Evolutionary conservation across 306 rosid species (phyloP), one percentile per base, ranked within the genome.

Genomic region (Cotoneaster glaucophyllus): DNA sequence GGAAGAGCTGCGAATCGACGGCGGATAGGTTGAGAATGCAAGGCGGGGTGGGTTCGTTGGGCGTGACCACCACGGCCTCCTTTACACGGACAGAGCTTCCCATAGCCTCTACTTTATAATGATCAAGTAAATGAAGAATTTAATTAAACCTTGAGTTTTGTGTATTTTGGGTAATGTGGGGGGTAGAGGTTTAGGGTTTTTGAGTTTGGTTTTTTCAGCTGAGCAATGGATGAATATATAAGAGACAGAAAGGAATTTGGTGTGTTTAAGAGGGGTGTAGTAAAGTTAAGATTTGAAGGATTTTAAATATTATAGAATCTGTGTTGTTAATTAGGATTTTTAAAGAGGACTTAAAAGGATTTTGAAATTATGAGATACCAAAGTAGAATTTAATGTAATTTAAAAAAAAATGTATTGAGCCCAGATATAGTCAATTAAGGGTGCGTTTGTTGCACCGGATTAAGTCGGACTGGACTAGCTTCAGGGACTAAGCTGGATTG

Each of bases 1-100:
- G 91, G 78, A 94, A 94, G 81, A 86, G 96, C 59, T 94, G 98
- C 2, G 97, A 94, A 57, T 94, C 98, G 5, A 94, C 31, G 26
- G 97, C 75, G 0, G 98, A 94, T 57, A 94, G 97, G 3, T 77
- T 2, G 32, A 94, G 89, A 8, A 86, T 77, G 57, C 77, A 69
- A n/a, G 56, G 5, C 6, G 97, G 96, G 50, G 91, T 88, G 69
- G 93, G 91, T 11, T 86, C 91, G 17, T 91, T 81, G 14, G 98
- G 98, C 1, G 83, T 77, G 21, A 94, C 70, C 13, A 91, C 73
- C 10, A 77, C 82, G 3, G 86, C 93, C 53, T 88, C 90, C 78
- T 87, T 87, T 37, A 90, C 83, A 34, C 79, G 83, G 61, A 88
- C 88, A n/a, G 84, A 78, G 62, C 79, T 86, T 80, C 76, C 87